phyloP scores from a whole-genome alignment of 2,329 filamentous ascomycete genomes.

The Hypoxylon sp. region DNA sequence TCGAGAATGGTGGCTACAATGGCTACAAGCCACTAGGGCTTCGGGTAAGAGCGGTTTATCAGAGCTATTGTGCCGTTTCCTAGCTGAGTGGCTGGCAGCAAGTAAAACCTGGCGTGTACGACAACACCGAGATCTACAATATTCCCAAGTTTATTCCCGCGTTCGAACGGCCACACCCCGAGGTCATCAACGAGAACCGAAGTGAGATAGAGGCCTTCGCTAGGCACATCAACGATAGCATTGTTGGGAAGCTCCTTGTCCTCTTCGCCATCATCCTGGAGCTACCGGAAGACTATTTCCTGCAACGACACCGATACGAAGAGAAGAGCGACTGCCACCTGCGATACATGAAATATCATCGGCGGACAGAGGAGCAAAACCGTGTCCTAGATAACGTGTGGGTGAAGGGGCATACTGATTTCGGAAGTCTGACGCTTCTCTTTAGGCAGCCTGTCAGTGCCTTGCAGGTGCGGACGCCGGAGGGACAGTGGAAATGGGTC shows the following conservation, averaged over 20 bases:
- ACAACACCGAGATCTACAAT: slow-evolving; percentile 60
- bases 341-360: slow-evolving; percentile 72
- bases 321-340: slow-evolving; percentile 69
- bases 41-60: slow-evolving; percentile 36
- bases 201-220: slow-evolving; percentile 55
- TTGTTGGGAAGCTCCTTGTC: slow-evolving; percentile 55
- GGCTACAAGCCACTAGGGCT: slow-evolving; percentile 67
- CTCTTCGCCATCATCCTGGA: slow-evolving; percentile 67
- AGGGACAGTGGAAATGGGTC: slow-evolving; percentile 66
- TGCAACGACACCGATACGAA: slow-evolving; percentile 68
- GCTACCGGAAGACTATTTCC: slow-evolving; percentile 69
- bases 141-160: slow-evolving; percentile 59
- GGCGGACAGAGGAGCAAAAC: slow-evolving; percentile 62
- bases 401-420: slow-evolving; percentile 66
- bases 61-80: neutral
- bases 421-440: slow-evolving; percentile 69
- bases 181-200: slow-evolving; percentile 53
- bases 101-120: slow-evolving; percentile 54
- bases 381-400: slow-evolving; percentile 55
- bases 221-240: slow-evolving; percentile 55
- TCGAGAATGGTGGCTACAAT: slow-evolving; percentile 69
- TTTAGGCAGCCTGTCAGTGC: slow-evolving; percentile 71
- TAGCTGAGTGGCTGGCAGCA: slow-evolving; percentile 40
- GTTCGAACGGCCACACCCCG: slow-evolving; percentile 53
- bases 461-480: slow-evolving; percentile 64